Percentiles rank a stretch among this genome's conserved stretches.
Evolutionary conservation across 495 filamentous ascomycete species (phyloP).

Genomic region (Daldinia vernicosa): DNA sequence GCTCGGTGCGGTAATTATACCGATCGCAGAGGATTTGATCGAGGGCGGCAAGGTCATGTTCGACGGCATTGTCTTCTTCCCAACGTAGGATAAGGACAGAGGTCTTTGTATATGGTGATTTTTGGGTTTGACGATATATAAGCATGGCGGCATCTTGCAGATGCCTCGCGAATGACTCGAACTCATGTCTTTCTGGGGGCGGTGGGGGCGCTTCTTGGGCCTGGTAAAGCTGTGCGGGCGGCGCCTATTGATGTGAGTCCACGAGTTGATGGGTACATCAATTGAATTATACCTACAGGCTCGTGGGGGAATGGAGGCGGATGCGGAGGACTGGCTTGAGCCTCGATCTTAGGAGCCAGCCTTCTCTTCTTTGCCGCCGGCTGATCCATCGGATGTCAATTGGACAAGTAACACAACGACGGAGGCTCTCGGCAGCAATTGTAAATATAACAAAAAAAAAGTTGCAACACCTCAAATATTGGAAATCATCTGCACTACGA

Average conservation of each 20-base stretch:
- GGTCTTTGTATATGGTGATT: conserved; percentile 58
- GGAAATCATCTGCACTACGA: conserved; percentile 36
- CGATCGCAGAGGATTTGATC: conserved; percentile 61
- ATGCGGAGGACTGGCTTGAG: conserved; percentile 46
- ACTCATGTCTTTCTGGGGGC: conserved; percentile 59
- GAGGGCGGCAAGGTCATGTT: conserved; percentile 57
- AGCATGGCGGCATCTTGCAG: conserved; percentile 66
- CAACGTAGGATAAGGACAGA: conserved; percentile 64
- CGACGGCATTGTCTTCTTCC: conserved; percentile 62
- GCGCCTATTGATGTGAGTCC: conserved; percentile 34
- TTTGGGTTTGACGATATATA: conserved; percentile 62
- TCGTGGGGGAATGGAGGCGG: conserved; percentile 43
- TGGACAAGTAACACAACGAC: conserved; percentile 20
- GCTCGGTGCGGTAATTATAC: conserved; percentile 63
- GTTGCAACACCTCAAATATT: conserved; percentile 17
- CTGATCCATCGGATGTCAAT: conserved; percentile 47
- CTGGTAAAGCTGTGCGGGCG: conserved; percentile 37
- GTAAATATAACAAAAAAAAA: conserved; percentile 9
- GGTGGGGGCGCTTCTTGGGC: conserved; percentile 42
- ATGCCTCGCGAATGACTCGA: conserved; percentile 66
- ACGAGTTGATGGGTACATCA: conserved; percentile 24
- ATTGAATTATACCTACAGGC: conserved; percentile 43
- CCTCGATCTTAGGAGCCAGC: conserved; percentile 50
- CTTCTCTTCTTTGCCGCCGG: conserved; percentile 50
- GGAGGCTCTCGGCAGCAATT: conserved; percentile 26